Evolutionary conservation across 352 stramenopile genomes (phyloP).

Genomic region (Globisporangium takayamanum): DNA sequence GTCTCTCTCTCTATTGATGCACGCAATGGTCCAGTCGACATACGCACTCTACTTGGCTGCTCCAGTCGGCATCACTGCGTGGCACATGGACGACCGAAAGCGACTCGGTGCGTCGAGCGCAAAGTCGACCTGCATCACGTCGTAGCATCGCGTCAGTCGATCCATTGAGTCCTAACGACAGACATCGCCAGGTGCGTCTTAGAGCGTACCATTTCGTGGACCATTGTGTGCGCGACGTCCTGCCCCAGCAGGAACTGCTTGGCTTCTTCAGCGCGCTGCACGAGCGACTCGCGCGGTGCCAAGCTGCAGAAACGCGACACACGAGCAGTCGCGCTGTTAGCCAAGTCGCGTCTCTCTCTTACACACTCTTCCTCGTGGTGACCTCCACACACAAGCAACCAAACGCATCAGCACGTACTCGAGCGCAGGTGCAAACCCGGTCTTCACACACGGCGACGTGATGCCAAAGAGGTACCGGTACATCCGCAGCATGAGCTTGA

Average conservation of each 20-base stretch:
- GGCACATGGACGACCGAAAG: constrained; percentile 59
- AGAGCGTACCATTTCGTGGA: constrained; percentile 46
- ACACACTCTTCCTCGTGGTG: too few species aligned
- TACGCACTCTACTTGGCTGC: not conserved
- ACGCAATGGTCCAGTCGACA: not conserved
- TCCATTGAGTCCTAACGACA: not conserved
- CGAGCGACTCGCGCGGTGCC: constrained; percentile 37
- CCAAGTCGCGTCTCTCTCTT: not conserved
- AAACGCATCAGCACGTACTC: constrained; percentile 28
- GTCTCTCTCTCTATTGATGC: not conserved
- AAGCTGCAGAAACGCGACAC: constrained; percentile 28
- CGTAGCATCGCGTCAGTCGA: too few species aligned
- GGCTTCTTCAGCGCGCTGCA: constrained; percentile 46
- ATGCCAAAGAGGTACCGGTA: constrained; percentile 76
- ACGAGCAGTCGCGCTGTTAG: not conserved
- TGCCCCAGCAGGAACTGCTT: constrained; percentile 41
- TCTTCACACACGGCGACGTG: constrained; percentile 39
- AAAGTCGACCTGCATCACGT: constrained; percentile 51
- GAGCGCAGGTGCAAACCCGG: constrained; percentile 63
- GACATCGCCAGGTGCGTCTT: not conserved
- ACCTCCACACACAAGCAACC: not conserved
- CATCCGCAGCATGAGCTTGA: constrained; percentile 71
- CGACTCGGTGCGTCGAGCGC: constrained; percentile 45
- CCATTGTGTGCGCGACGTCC: constrained; percentile 39
- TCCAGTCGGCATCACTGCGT: constrained; percentile 24